A percentile compares a stretch with the other conserved stretches of the same genome.
Evolutionary conservation across 441 rosid genomes (phyloP).

Genomic region (Biscutella laevigata): DNA sequence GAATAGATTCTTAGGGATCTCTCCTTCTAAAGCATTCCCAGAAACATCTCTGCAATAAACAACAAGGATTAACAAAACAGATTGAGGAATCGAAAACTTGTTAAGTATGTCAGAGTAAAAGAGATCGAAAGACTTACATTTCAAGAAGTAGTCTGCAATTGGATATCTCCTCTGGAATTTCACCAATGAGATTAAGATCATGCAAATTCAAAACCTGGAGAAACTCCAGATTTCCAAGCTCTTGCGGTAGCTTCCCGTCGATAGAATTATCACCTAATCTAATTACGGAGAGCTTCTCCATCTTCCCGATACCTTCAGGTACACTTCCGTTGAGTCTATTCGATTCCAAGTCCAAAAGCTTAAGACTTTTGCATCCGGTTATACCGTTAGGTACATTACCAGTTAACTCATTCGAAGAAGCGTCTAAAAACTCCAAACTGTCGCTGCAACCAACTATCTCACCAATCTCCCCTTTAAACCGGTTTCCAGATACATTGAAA

Average conservation of each 20-base stretch:
- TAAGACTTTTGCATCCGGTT: slow-evolving; percentile 52
- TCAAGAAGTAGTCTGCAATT: slow-evolving; percentile 62
- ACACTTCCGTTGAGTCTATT: slow-evolving; percentile 56
- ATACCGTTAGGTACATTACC: slow-evolving; percentile 58
- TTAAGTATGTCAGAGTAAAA: neutral
- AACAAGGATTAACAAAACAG: slow-evolving; percentile 6
- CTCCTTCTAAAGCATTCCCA: slow-evolving; percentile 61
- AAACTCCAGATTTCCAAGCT: slow-evolving; percentile 47
- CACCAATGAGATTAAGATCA: slow-evolving; percentile 58
- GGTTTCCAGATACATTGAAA: slow-evolving; percentile 60
- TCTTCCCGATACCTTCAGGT: slow-evolving; percentile 38
- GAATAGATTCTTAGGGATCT: slow-evolving; percentile 47
- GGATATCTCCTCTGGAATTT: slow-evolving; percentile 51
- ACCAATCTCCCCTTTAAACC: slow-evolving; percentile 51
- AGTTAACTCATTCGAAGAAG: slow-evolving; percentile 50
- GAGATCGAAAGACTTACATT: slow-evolving; percentile 47
- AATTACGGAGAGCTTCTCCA: slow-evolving; percentile 53
- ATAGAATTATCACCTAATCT: slow-evolving; percentile 61
- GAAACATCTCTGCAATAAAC: slow-evolving; percentile 64
- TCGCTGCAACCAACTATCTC: slow-evolving; percentile 43
- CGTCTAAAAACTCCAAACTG: slow-evolving; percentile 53
- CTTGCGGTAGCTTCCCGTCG: slow-evolving; percentile 43
- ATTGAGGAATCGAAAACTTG: neutral
- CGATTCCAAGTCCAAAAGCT: slow-evolving; percentile 62
- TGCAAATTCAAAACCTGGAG: slow-evolving; percentile 70